Conservation (phyloP, 768 basidiomycete species). For the Pleurotus platypus region DNA sequence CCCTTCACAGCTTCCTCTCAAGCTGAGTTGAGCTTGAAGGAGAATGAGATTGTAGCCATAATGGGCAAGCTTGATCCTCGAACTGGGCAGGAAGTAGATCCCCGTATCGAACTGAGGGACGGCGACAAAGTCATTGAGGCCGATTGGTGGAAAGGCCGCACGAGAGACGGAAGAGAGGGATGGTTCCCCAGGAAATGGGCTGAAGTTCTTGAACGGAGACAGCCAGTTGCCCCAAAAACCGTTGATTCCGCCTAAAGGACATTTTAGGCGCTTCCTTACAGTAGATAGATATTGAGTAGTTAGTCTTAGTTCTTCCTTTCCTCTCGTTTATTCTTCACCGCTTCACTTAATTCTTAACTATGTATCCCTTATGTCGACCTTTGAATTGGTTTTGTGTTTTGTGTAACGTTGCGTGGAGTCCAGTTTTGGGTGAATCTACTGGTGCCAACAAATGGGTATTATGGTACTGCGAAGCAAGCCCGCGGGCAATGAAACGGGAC, state of each 20-base stretch:
- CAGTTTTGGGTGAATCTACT: too few species aligned
- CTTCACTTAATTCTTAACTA: too few species aligned
- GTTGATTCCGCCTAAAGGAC: conserved; percentile 5
- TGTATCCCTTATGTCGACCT: too few species aligned
- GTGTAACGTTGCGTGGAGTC: too few species aligned
- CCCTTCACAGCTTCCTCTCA: conserved; percentile 65
- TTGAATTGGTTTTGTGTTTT: too few species aligned
- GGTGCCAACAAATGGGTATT: too few species aligned
- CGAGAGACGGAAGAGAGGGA: conserved; percentile 85
- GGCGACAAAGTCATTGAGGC: conserved; percentile 19
- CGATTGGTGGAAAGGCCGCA: conserved; percentile 96
- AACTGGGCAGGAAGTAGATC: conserved; percentile 66
- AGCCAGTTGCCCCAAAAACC: conserved; percentile 23
- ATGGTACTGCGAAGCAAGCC: too few species aligned
- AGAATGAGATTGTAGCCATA: conserved; percentile 93
- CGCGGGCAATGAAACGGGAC: too few species aligned
- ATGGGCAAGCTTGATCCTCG: conserved; percentile 74
- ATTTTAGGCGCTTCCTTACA: too few species aligned
- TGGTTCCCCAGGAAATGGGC: conserved; percentile 96
- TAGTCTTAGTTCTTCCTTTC: too few species aligned
- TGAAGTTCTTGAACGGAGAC: conserved; percentile 54
- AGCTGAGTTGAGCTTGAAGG: conserved; percentile 75
- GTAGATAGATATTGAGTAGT: too few species aligned
- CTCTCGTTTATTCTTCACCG: too few species aligned
- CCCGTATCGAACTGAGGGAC: conserved; percentile 53